Base-by-base conservation (phyloP, 2,329 filamentous ascomycete species). In the Dactylellina drechsleri region DNA sequence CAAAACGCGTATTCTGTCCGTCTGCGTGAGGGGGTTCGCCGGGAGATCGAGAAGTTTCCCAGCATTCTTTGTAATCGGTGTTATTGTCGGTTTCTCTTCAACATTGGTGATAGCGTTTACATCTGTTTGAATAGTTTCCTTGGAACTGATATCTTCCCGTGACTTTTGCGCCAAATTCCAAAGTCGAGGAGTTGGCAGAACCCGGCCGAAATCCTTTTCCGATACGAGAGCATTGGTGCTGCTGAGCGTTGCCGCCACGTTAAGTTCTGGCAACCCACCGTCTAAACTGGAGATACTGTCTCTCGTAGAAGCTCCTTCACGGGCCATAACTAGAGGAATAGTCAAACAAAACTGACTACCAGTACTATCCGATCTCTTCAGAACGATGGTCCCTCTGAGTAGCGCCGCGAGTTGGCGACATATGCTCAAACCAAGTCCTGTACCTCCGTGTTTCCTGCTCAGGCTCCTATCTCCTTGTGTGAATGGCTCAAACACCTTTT, bases 401-500 rank as follows among this genome's bases (percentile, higher is more conserved):
- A 97, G 83, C 15, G 85, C 88, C 2, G 92, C 91, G 43, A 97
- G 84, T 81, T 97, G 93, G 18, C 92, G 90, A 82, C 92, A 96
- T 79, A 97, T 97, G 79, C 91, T 94, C 65, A 97, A 82, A 1
- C 93, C 93, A 1, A 97, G 84, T 2, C 93, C 93, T 0, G 93
- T 97, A 15, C 93, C 93, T 16, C 92, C 92, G 80, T 90, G 96
- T 80, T 95, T 95, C 81, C 92, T 96, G 83, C 91, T 96, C 15
- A 97, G 83, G 0, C 92, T 91, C 0, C 95, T 83, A 80, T 97
- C 93, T n/a, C 91, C 93, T 82, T 97, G 93, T 0, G 97, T 91
- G 80, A 97, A 97, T 0, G 93, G 93, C 81, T 97, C 93, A 80
- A 97, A 97, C 8, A 97, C 92, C 78, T 90, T 90, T 67, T 91